Evolutionary conservation across 495 filamentous ascomycete genomes (phyloP), one percentile per base, ranked within the genome.

Genomic region (Aspergillus sparsus): DNA sequence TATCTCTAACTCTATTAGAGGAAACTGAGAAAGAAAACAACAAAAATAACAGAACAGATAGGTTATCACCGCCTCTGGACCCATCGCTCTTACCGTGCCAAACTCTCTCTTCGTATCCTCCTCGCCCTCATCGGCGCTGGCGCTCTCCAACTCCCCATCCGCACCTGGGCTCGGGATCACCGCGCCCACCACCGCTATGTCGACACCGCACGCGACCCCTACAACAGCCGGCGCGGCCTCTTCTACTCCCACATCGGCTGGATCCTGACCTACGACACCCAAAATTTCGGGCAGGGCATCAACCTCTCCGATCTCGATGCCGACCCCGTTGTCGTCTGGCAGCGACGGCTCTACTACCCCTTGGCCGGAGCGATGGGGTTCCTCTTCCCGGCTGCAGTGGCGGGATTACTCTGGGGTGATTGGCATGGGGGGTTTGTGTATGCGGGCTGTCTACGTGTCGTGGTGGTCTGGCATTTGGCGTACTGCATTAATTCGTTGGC

Each of bases 401-500:
- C 86, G 63, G 90, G 91, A 58, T 71, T 93, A 34, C 80, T 82
- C 60, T 96, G 89, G 89, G 80, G 79, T 66, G 91, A 96, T 71
- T 94, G 81, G 82, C 62, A 80, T 42, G 91, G 91, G 61, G 91
- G 91, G 45, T 91, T 88, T 72, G 81, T 96, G 75, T 95, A 96
- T 66, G 89, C 80, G 55, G 92, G 91, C 57, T 90, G 95, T 66
- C 82, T 93, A 60, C 82, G 92, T 63, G 88, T 92, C 68, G 93
- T 92, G 81, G 88, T 94, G 77, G 89, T 94, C 62, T 89, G 94
- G 77, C 91, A 95, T 71, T 90, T 90, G 61, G 94, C 91, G 59
- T 94, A 94, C 83, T 95, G 91, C 68, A 90, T 96, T 82, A 96
- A 95, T 82, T 92, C 89, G 49, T 80, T 95, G 56, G 92, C 92